Evolutionary conservation across 2,329 filamentous ascomycete genomes (phyloP).

Genomic region (Podosphaera aphanis): DNA sequence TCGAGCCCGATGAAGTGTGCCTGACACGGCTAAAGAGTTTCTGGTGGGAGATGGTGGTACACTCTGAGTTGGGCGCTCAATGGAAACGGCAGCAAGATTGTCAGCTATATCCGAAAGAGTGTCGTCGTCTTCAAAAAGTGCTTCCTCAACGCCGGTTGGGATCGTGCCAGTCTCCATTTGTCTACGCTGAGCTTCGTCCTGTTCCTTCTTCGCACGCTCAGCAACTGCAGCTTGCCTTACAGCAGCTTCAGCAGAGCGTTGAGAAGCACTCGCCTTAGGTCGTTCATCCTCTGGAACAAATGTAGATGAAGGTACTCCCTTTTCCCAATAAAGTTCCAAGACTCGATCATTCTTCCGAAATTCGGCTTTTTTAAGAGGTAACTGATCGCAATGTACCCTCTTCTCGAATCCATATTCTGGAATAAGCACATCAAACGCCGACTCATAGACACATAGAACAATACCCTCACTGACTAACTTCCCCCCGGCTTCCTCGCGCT

Average conservation of each 20-base stretch:
- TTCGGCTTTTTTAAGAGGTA: constrained; percentile 96
- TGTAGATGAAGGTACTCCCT: constrained; percentile 85
- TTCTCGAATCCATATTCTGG: constrained; percentile 98
- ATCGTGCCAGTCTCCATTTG: constrained; percentile 90
- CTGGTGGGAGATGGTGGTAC: constrained; percentile 77
- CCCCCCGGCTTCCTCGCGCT: constrained; percentile 61
- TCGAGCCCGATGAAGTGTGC: constrained; percentile 61
- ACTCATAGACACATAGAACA: constrained; percentile 92
- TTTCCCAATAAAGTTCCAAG: constrained; percentile 97
- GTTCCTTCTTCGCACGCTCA: constrained; percentile 59
- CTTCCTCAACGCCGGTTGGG: constrained; percentile 77
- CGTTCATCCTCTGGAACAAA: constrained; percentile 95
- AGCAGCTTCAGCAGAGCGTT: constrained; percentile 52
- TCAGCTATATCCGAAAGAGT: constrained; percentile 67
- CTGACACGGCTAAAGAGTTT: constrained; percentile 40
- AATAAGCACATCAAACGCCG: constrained; percentile 92
- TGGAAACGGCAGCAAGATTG: constrained; percentile 71
- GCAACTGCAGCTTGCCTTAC: constrained; percentile 63
- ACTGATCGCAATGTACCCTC: constrained; percentile 93
- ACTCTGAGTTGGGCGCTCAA: constrained; percentile 85
- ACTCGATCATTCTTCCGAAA: constrained; percentile 91
- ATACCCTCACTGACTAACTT: constrained; percentile 91
- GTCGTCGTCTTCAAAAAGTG: constrained; percentile 85
- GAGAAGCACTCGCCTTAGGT: constrained; percentile 55
- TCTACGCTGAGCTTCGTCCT: constrained; percentile 75